Evolutionary conservation across 306 rosid species (phyloP).

Genomic region (Prunus kanzakura): DNA sequence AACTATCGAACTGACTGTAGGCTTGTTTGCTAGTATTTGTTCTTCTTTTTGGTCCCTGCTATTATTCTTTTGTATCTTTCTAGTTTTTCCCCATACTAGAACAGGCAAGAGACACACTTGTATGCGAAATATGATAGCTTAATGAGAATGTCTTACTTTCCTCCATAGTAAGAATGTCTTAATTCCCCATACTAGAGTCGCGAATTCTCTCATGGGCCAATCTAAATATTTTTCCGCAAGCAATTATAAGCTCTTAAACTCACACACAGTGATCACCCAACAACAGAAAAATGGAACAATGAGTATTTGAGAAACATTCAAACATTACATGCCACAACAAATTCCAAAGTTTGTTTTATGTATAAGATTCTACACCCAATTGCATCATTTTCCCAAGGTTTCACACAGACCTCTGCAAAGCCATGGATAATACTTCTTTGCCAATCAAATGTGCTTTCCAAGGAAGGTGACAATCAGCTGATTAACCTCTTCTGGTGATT

Average conservation of each 20-base stretch:
- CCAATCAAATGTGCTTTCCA: conserved; percentile 44
- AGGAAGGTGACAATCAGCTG: conserved; percentile 62
- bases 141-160: conserved; percentile 6
- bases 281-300: not conserved
- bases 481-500: conserved; percentile 64
- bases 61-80: conserved; percentile 28
- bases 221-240: too few species aligned
- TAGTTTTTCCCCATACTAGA: conserved; percentile 39
- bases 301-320: not conserved
- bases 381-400: not conserved
- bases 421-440: too few species aligned
- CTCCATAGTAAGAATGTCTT: too few species aligned
- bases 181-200: too few species aligned
- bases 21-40: conserved; percentile 19
- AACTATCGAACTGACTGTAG: conserved; percentile 31
- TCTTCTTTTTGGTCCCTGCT: not conserved
- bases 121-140: conserved; percentile 51
- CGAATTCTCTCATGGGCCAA: not conserved
- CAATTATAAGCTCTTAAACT: too few species aligned
- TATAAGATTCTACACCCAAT: not conserved
- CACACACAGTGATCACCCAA: too few species aligned
- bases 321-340: not conserved
- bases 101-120: conserved; percentile 41
- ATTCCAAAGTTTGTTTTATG: not conserved
- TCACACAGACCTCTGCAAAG: not conserved